These are phyloP conservation scores for Ochetophila trinervis DNA, from an alignment of 306 rosid species.

Conservation along the genomic window DNA sequence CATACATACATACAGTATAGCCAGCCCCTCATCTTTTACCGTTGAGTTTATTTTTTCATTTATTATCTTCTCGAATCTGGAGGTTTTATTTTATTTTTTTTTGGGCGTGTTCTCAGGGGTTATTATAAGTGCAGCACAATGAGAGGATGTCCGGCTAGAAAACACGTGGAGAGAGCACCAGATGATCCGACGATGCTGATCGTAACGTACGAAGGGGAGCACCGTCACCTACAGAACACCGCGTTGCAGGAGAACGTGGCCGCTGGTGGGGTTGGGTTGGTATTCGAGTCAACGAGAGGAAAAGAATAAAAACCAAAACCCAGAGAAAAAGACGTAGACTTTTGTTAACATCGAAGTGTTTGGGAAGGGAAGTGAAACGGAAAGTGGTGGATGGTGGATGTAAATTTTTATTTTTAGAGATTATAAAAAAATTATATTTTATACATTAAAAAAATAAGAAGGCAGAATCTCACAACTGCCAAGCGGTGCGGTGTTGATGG, in stretches of 20 bases:
- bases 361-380: neutral
- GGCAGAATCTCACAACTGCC: no score
- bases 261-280: conserved; percentile 40
- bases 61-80: neutral
- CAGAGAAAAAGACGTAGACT: neutral
- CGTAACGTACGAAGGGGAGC: conserved; percentile 91
- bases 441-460: no score
- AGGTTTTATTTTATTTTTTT: neutral
- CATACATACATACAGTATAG: neutral
- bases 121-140: conserved; percentile 80
- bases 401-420: neutral
- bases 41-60: neutral
- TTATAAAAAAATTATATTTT: no score
- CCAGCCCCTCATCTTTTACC: neutral
- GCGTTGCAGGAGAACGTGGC: conserved; percentile 56
- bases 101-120: conserved; percentile 41
- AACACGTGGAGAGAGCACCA: conserved; percentile 81
- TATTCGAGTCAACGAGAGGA: conserved; percentile 48
- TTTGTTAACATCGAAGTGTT: neutral
- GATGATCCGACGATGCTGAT: conserved; percentile 81
- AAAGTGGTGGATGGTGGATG: neutral
- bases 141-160: conserved; percentile 86
- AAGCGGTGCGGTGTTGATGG: no score
- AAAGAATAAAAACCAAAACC: neutral
- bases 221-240: conserved; percentile 46